Evolutionary conservation across 257 asterid genomes (phyloP).

Genomic region (Forsythia suspensa): DNA sequence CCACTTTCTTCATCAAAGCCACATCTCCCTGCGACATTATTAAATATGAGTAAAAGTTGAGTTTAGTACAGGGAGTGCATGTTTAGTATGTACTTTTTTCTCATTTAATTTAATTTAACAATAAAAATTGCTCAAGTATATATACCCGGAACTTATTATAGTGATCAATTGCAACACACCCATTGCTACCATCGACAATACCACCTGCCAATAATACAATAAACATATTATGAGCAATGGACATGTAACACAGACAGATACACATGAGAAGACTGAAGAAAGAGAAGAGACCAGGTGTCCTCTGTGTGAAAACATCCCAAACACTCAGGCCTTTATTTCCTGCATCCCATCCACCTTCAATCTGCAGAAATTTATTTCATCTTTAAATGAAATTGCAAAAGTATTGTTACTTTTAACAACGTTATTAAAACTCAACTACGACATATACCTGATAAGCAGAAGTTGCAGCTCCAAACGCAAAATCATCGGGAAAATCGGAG

Average conservation of each 20-base stretch:
- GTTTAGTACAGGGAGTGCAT: neutral
- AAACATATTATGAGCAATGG: neutral
- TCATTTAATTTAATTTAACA: neutral
- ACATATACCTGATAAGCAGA: constrained; percentile 23
- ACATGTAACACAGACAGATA: neutral
- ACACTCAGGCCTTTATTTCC: constrained; percentile 37
- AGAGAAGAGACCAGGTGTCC: constrained; percentile 15
- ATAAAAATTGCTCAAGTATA: neutral
- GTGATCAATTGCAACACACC: constrained; percentile 41
- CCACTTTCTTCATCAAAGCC: constrained; percentile 14
- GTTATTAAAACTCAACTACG: too few relatives aligned
- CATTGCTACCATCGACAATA: constrained; percentile 32
- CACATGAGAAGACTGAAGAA: neutral
- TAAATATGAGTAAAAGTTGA: neutral
- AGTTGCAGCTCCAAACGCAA: constrained; percentile 19
- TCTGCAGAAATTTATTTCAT: neutral
- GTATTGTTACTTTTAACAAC: neutral
- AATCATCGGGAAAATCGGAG: constrained; percentile 12
- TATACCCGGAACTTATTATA: constrained; percentile 35
- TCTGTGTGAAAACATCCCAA: constrained; percentile 44
- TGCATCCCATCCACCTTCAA: constrained; percentile 35
- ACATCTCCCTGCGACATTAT: constrained; percentile 16
- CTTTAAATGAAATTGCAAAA: too few relatives aligned
- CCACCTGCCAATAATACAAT: constrained; percentile 22
- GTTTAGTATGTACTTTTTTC: neutral